These are phyloP conservation scores for Aspergillus leporis DNA, from an alignment of 495 filamentous ascomycete genomes.

Conservation along the genomic window DNA sequence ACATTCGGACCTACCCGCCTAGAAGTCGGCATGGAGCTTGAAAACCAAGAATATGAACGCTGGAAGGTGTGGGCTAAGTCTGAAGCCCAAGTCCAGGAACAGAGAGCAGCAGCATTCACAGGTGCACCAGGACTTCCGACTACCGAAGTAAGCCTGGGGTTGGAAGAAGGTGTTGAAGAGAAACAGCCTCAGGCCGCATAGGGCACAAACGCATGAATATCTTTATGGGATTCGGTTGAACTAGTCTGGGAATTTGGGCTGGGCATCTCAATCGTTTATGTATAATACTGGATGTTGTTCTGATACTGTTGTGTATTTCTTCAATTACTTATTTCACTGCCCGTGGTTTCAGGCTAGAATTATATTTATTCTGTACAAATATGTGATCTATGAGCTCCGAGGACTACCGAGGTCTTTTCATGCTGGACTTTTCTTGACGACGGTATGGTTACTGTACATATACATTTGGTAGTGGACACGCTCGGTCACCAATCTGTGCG, in stretches of 20 bases:
- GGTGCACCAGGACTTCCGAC: conserved; percentile 34
- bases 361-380: too few species aligned
- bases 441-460: background rate
- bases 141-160: conserved; percentile 17
- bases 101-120: conserved; percentile 30
- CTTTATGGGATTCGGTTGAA: background rate
- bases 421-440: background rate
- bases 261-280: conserved; percentile 1
- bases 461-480: too few species aligned
- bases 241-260: conserved; percentile 2
- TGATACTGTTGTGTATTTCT: conserved; percentile 35
- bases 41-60: conserved; percentile 70
- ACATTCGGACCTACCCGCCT: conserved; percentile 75
- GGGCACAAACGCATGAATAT: background rate
- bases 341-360: background rate
- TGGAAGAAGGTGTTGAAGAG: conserved; percentile 9
- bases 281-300: conserved; percentile 26
- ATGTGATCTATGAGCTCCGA: too few species aligned
- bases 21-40: conserved; percentile 78
- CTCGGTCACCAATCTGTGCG: too few species aligned
- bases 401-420: background rate
- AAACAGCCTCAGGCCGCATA: background rate
- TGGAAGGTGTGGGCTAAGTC: conserved; percentile 81
- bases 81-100: conserved; percentile 42
- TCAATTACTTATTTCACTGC: conserved; percentile 2